These are phyloP conservation scores for Agastache rugosa DNA, from an alignment of 257 asterid species.

Conservation along the genomic window DNA sequence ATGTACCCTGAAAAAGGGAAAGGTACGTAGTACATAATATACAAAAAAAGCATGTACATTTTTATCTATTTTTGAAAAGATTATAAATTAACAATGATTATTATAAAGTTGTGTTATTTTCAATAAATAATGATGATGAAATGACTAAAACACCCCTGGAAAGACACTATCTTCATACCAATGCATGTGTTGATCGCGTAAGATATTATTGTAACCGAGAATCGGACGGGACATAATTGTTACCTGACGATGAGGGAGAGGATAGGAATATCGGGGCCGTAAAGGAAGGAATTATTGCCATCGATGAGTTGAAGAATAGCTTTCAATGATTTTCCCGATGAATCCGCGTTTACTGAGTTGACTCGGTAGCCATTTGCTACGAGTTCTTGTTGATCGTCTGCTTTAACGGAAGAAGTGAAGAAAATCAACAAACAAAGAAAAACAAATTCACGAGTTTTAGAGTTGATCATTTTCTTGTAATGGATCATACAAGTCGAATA, in stretches of 20 bases:
- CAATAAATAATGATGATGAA: too few relatives aligned
- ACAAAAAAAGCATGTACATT: too few relatives aligned
- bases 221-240: neutral
- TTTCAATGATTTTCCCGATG: conserved; percentile 48
- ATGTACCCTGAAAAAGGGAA: too few relatives aligned
- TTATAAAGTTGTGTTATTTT: too few relatives aligned
- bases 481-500: neutral
- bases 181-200: too few relatives aligned
- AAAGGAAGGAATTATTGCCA: conserved; percentile 48
- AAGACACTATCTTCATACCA: too few relatives aligned
- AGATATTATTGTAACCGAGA: too few relatives aligned
- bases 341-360: conserved; percentile 44
- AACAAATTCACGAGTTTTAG: neutral
- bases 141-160: too few relatives aligned
- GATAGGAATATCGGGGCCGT: conserved; percentile 49
- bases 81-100: too few relatives aligned
- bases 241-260: conserved; percentile 66
- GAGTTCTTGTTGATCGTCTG: conserved; percentile 15
- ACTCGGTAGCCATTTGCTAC: conserved; percentile 69
- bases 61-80: too few relatives aligned
- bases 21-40: too few relatives aligned
- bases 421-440: neutral
- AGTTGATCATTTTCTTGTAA: conserved; percentile 13
- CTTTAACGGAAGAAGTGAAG: conserved; percentile 23
- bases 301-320: conserved; percentile 62